These are phyloP conservation scores for Nasturtium officinale DNA, from an alignment of 345 rosid species.

Conservation along the genomic window DNA sequence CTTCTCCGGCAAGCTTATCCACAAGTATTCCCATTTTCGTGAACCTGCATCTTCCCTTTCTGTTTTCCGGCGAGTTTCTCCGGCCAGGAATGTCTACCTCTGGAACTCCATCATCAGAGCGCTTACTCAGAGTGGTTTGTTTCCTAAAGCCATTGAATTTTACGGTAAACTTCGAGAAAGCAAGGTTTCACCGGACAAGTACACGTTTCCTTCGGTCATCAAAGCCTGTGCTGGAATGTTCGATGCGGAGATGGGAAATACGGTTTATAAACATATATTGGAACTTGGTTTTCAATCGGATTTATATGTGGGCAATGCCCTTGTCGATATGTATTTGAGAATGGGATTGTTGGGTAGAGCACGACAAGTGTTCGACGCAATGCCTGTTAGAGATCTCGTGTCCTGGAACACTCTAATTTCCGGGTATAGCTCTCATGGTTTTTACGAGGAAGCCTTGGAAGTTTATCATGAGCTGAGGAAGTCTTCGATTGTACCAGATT, in stretches of 20 bases:
- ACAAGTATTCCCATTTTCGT: conserved; percentile 55
- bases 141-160: conserved; percentile 50
- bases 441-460: conserved; percentile 51
- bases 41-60: conserved; percentile 54
- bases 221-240: conserved; percentile 62
- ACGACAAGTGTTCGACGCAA: conserved; percentile 61
- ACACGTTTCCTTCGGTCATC: conserved; percentile 64
- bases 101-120: conserved; percentile 76
- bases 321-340: conserved; percentile 65
- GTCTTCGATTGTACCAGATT: conserved; percentile 52
- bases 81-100: conserved; percentile 50
- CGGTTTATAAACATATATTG: conserved; percentile 45
- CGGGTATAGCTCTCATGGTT: conserved; percentile 57
- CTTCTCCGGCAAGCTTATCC: conserved; percentile 66
- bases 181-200: conserved; percentile 52
- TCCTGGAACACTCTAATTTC: conserved; percentile 74
- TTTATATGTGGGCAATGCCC: conserved; percentile 63
- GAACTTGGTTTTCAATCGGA: conserved; percentile 53
- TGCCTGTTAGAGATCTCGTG: conserved; percentile 55
- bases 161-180: conserved; percentile 47
- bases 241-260: conserved; percentile 43
- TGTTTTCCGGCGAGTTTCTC: conserved; percentile 52
- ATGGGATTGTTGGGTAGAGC: conserved; percentile 53
- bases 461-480: conserved; percentile 40
- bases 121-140: conserved; percentile 51